Base-by-base conservation (phyloP, 768 basidiomycete species). In the Cyclocybe cylindracea region DNA sequence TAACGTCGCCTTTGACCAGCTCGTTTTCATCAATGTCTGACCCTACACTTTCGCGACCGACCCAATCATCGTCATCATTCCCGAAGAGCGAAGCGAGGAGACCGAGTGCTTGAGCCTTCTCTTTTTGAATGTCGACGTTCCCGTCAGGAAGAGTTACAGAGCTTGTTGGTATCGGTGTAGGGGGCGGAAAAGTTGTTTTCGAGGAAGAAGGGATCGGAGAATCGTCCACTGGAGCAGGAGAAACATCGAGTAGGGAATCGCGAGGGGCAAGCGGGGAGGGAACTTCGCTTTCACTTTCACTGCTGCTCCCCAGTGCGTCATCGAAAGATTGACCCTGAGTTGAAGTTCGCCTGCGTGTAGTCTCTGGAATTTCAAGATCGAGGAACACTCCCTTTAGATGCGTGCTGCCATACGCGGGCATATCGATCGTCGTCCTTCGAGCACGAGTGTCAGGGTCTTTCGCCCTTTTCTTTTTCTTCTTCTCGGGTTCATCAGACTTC, bases 341-440 rank as follows among this genome's bases (percentile, higher is more conserved):
- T n/a, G 42, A 44, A 19, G 34, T 39, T 5, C 49, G 48, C 7
- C 46, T 55, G 42, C 62, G 63, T 31, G 57, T n/a, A 7, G 43
- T 50, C 35, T 37, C 51, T 29, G 53, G 66, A 16, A 67, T 62
- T 36, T 71, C 71, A 32, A 70, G 60, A 34, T 83, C 86, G 59
- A 91, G 61, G 66, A n/a, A 87, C 18, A 79, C 67, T 3, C 89
- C 91, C 51, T 81, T 87, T 59, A 91, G 59, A 65, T 90, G 84
- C 13, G 75, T 74, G 39, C 87, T 86, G 18, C 83, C 86, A 76
- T 83, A 92, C 44, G 78, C 77, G 11, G 81, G 78, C 57, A 89
- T 84, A 60, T 93, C 90, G 57, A 94, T 91, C 40, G 76, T 83
- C 51, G 75, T 74, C 51, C 79, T 70, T 53, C 86, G 73, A 2